phyloP scores from a whole-genome alignment of 441 rosid species.

The Eruca vesicaria region DNA sequence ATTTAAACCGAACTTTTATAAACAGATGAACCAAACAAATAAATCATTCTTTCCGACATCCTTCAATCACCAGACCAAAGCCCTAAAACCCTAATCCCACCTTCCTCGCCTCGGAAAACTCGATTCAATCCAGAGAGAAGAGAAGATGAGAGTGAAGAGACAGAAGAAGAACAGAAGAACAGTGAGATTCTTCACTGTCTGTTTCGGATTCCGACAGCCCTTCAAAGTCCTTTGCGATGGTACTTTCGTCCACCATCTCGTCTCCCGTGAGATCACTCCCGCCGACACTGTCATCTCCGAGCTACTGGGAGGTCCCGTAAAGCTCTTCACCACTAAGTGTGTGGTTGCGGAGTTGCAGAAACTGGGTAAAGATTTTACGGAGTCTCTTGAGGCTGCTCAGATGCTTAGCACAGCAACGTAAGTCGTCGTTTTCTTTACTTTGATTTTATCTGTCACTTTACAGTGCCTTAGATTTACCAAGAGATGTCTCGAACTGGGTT shows the following conservation, averaged over 20 bases:
- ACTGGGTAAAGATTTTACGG: constrained; percentile 56
- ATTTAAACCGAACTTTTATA: background rate
- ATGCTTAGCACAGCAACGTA: constrained; percentile 72
- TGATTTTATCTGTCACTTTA: background rate
- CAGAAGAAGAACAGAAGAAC: constrained; percentile 76
- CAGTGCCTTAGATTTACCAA: background rate
- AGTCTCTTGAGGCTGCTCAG: constrained; percentile 58
- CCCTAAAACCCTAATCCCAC: constrained; percentile 8
- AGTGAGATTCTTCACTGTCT: constrained; percentile 70
- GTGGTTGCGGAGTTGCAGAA: constrained; percentile 73
- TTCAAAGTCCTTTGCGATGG: constrained; percentile 84
- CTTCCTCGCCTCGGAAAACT: constrained; percentile 8
- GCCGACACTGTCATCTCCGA: constrained; percentile 65
- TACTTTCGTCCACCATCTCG: constrained; percentile 74
- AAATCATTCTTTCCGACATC: background rate
- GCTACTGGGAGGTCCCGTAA: constrained; percentile 68
- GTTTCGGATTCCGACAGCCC: constrained; percentile 77
- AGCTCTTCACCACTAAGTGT: constrained; percentile 91
- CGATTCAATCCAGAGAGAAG: constrained; percentile 8
- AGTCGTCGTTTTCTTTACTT: constrained; percentile 2
- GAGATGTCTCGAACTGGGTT: background rate
- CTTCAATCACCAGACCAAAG: background rate
- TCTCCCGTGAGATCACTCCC: constrained; percentile 51
- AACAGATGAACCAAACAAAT: constrained; percentile 7
- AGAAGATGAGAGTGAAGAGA: constrained; percentile 68